A percentile compares a stretch with the other conserved stretches of the same genome.
Conservation (phyloP, 164 flowering plant genomes). For the Umbilicus rupestris region DNA sequence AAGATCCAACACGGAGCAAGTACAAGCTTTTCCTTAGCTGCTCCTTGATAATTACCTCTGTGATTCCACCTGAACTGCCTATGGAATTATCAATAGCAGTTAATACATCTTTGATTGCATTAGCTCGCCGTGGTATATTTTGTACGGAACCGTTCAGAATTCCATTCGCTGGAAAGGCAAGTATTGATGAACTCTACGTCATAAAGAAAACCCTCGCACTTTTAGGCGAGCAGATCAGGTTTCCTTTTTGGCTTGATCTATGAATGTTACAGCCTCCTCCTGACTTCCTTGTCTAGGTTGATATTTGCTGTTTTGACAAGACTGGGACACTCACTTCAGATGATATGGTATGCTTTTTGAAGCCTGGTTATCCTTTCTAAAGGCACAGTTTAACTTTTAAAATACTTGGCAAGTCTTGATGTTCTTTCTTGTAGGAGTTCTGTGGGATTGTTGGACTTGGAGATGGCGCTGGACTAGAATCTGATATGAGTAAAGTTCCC, state of each 20-base stretch:
- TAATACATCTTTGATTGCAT: slow-evolving; percentile 88
- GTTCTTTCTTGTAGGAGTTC: slow-evolving; percentile 50
- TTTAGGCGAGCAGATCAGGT: not conserved
- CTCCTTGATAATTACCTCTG: slow-evolving; percentile 92
- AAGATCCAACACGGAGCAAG: slow-evolving; percentile 94
- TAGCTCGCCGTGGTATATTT: slow-evolving; percentile 91
- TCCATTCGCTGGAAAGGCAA: slow-evolving; percentile 98
- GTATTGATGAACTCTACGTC: not conserved
- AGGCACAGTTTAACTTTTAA: not conserved
- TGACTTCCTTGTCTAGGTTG: slow-evolving; percentile 51
- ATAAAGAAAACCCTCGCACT: not conserved
- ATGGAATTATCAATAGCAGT: slow-evolving; percentile 99
- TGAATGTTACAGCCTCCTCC: not conserved
- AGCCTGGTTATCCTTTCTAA: not conserved
- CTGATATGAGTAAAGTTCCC: slow-evolving; percentile 71
- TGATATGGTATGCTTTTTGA: slow-evolving; percentile 73
- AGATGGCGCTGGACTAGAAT: slow-evolving; percentile 38
- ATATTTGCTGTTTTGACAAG: slow-evolving; percentile 96
- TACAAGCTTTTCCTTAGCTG: slow-evolving; percentile 92
- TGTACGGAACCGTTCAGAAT: slow-evolving; percentile 98
- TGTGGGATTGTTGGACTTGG: slow-evolving; percentile 74
- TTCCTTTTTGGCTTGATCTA: not conserved
- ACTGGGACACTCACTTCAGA: slow-evolving; percentile 98
- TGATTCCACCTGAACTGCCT: slow-evolving; percentile 97
- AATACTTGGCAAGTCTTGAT: not conserved